Evolutionary conservation across 345 rosid species (phyloP).

Genomic region (Tarenaya hassleriana): DNA sequence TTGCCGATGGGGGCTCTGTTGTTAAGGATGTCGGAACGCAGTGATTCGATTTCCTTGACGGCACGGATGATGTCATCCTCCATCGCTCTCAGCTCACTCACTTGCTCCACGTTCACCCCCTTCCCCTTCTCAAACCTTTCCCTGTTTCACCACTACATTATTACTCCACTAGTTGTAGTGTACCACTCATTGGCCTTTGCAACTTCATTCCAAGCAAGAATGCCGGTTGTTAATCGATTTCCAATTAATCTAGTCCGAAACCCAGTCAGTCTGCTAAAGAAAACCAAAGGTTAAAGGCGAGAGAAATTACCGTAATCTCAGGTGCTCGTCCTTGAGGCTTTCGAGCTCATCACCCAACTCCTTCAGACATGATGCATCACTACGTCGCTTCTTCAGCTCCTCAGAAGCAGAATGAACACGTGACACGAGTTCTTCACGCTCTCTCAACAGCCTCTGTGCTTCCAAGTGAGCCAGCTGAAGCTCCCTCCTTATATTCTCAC

Average conservation of each 20-base stretch:
- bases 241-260: no score
- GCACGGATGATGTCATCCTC: constrained; percentile 56
- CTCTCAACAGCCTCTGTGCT: constrained; percentile 56
- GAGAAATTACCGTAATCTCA: constrained; percentile 46
- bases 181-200: no score
- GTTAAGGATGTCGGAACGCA: constrained; percentile 43
- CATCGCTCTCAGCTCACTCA: constrained; percentile 50
- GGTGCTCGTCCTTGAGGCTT: constrained; percentile 52
- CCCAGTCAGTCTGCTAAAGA: no score
- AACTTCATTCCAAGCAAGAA: no score
- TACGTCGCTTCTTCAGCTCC: constrained; percentile 41
- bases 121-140: constrained; percentile 57
- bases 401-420: constrained; percentile 51
- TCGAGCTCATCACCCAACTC: constrained; percentile 54
- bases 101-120: constrained; percentile 56
- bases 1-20: no score
- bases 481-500: constrained; percentile 61
- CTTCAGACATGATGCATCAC: constrained; percentile 46
- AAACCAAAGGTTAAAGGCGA: constrained; percentile 8
- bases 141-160: constrained; percentile 30
- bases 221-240: no score
- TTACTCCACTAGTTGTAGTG: no score
- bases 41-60: constrained; percentile 58
- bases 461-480: constrained; percentile 63
- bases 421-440: constrained; percentile 48